Conservation (phyloP, 306 rosid species). For the Malus sylvestris region DNA sequence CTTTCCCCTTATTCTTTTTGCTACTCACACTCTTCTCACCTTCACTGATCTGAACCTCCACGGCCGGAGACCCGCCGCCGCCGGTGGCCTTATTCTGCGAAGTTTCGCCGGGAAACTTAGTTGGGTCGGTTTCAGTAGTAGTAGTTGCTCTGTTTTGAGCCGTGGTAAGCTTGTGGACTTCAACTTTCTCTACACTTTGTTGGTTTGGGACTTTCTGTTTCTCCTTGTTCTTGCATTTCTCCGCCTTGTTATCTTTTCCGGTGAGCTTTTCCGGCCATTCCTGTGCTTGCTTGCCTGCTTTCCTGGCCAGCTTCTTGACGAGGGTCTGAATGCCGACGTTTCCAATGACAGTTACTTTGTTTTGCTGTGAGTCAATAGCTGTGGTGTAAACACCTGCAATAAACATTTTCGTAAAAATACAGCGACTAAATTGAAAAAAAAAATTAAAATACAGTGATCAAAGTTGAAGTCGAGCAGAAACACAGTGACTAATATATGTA, state of each 20-base stretch:
- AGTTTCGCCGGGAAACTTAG: not conserved
- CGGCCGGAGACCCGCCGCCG: conserved; percentile 3
- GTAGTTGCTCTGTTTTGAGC: conserved; percentile 24
- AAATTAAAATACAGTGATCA: not conserved
- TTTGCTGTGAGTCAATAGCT: conserved; percentile 50
- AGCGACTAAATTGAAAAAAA: no score
- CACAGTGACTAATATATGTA: not conserved
- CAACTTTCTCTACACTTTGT: conserved; percentile 2
- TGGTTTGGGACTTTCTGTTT: conserved; percentile 23
- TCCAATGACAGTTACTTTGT: conserved; percentile 72
- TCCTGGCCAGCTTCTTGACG: conserved; percentile 39
- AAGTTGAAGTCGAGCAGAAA: not conserved
- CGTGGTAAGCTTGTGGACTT: conserved; percentile 11
- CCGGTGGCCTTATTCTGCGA: conserved; percentile 20
- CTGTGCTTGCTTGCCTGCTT: conserved; percentile 68
- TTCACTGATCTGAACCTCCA: conserved; percentile 8
- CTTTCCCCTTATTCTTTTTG: conserved; percentile 44
- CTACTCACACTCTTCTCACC: conserved; percentile 19
- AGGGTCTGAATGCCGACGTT: conserved; percentile 56
- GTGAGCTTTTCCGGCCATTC: conserved; percentile 51
- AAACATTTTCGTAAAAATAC: not conserved
- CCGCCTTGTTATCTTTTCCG: conserved; percentile 34
- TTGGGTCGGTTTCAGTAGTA: not conserved
- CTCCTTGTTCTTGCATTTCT: conserved; percentile 27
- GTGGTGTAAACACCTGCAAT: conserved; percentile 64